Evolutionary conservation across 2,329 filamentous ascomycete genomes (phyloP), one percentile per base, ranked within the genome.

Genomic region (Neoscytalidium dimidiatum): DNA sequence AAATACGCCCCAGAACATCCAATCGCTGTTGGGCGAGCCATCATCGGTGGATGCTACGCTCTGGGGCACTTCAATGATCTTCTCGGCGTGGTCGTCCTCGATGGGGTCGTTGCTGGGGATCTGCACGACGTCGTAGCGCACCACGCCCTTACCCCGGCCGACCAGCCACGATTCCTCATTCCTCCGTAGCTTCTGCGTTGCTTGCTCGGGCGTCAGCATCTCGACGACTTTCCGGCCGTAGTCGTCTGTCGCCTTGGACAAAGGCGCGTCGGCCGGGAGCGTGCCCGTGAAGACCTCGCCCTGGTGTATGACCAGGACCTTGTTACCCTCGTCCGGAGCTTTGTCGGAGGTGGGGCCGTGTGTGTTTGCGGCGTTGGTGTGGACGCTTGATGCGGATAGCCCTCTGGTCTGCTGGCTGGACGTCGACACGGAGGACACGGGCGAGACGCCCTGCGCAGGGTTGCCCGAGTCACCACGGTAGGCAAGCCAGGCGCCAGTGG

Each of bases 1-100:
- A 78, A 98, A 99, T 19, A 99, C 94, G 65, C 94, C 95, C 95
- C 96, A 99, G 78, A 99, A 99, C 93, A 98, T 98, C 95, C 95
- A 99, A 78, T 99, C 96, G 67, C 86, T 92, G 66, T 84, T 88
- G 19, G 83, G 69, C 17, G 85, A 83, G 41, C 84, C 79, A 74
- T 85, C 79, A 71, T 85, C 81, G 7, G 83, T 82, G 17, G 84
- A 82, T 28, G 84, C 83, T 43, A 85, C 81, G 57, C 82, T 83
- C 62, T 85, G 84, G 4, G 92, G 90, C 8, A 97, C 88, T 78
- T 98, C 92, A 52, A 99, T 92, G 72, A 98, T 97, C 85, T 97
- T 96, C 81, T 99, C 95, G 61, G 94, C 92, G 75, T 99, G 95
- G 74, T 99, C 96, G 74, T 99, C 95, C 80, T 99, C 95, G 66